phyloP scores from a whole-genome alignment of 1,284 basidiomycete genomes.

The Cutaneotrichosporon sp. region DNA sequence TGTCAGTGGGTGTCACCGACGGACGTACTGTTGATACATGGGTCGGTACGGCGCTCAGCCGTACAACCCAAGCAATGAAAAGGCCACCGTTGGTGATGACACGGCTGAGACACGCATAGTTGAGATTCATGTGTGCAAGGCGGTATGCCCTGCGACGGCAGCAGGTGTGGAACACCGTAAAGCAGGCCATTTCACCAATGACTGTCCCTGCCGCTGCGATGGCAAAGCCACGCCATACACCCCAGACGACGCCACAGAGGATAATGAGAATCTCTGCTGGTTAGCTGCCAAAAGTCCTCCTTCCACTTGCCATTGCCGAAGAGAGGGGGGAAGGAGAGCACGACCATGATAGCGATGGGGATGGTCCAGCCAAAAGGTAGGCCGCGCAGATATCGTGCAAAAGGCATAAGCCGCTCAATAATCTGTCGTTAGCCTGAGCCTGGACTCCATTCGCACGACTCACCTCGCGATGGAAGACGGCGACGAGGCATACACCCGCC shows the following conservation, averaged over 20 bases:
- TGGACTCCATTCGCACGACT: neutral
- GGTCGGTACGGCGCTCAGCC: slow-evolving; percentile 43
- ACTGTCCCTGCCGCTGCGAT: slow-evolving; percentile 38
- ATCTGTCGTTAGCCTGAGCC: slow-evolving; percentile 14
- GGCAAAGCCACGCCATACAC: slow-evolving; percentile 40
- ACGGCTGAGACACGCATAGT: slow-evolving; percentile 43
- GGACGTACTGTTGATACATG: slow-evolving; percentile 40
- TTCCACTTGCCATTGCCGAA: slow-evolving; percentile 37
- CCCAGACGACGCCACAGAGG: slow-evolving; percentile 45
- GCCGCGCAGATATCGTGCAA: slow-evolving; percentile 18
- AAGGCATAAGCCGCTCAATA: slow-evolving; percentile 28
- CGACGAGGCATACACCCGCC: slow-evolving; percentile 22
- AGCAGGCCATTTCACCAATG: slow-evolving; percentile 42
- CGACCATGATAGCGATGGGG: slow-evolving; percentile 41
- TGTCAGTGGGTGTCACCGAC: slow-evolving; percentile 12
- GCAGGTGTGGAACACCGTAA: slow-evolving; percentile 44
- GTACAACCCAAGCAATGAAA: slow-evolving; percentile 36
- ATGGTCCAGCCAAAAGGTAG: slow-evolving; percentile 36
- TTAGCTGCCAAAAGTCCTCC: neutral
- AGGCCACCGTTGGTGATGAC: slow-evolving; percentile 44
- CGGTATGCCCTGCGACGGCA: slow-evolving; percentile 34
- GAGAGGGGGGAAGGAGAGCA: slow-evolving; percentile 48
- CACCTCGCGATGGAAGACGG: slow-evolving; percentile 31
- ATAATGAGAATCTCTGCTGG: slow-evolving; percentile 34
- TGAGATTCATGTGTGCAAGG: slow-evolving; percentile 39